Conservation (phyloP, 2,329 filamentous ascomycete genomes). For the Knoxdaviesia capensis region DNA sequence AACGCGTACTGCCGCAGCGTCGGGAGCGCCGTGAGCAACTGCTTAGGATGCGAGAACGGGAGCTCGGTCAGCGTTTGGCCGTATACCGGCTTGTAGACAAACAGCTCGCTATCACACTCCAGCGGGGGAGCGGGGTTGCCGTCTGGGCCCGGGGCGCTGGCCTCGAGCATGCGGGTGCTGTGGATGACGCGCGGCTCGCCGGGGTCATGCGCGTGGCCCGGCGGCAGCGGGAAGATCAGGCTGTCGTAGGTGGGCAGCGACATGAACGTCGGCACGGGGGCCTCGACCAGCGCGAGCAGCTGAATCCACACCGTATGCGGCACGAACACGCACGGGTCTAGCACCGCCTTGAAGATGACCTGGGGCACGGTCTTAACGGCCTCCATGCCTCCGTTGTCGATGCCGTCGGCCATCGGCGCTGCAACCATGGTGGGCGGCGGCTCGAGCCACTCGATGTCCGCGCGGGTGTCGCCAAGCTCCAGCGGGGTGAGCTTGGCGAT, state of each 20-base stretch:
- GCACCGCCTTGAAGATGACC: conserved; percentile 53
- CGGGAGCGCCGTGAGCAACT: conserved; percentile 56
- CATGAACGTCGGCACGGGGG: conserved; percentile 16
- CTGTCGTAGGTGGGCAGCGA: conserved; percentile 34
- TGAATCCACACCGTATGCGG: conserved; percentile 42
- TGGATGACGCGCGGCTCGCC: conserved; percentile 36
- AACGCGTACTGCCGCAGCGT: conserved; percentile 57
- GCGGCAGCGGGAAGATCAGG: conserved; percentile 32
- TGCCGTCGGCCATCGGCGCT: conserved; percentile 17
- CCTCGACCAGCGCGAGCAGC: conserved; percentile 33
- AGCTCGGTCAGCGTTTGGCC: conserved; percentile 45
- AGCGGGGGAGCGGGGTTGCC: conserved; percentile 5
- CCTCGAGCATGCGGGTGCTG: conserved; percentile 14
- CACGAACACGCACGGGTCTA: conserved; percentile 55
- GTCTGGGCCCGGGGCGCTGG: conserved; percentile 5
- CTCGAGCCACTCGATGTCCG: conserved; percentile 50
- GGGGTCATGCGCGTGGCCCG: conserved; percentile 28
- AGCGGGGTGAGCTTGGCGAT: conserved; percentile 36
- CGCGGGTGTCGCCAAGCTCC: conserved; percentile 15
- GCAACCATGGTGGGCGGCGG: conserved; percentile 37
- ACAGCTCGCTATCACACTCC: conserved; percentile 32
- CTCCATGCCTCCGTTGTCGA: neutral
- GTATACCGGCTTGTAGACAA: conserved; percentile 54
- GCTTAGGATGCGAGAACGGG: conserved; percentile 59
- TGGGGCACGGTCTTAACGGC: conserved; percentile 36